A percentile compares a stretch with the other conserved stretches of the same genome.
phyloP scores from a whole-genome alignment of 345 rosid species.

The Xanthoceras sorbifolium region DNA sequence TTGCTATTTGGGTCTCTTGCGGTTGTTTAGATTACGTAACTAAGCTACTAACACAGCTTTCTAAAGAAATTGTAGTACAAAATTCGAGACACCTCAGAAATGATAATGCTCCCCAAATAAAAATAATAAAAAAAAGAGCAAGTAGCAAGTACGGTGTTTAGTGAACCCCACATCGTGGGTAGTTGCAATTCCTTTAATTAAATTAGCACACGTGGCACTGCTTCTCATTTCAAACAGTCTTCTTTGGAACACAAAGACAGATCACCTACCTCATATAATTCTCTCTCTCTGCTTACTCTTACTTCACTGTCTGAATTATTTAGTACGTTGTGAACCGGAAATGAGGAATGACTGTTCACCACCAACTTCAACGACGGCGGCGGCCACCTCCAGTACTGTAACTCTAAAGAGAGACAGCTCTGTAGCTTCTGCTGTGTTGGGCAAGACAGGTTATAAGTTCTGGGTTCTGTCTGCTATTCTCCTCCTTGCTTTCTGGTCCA shows the following conservation, averaged over 20 bases:
- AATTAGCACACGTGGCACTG: background rate
- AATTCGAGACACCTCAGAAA: no score
- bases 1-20: no score
- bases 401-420: conserved; percentile 27
- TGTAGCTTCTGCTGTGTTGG: conserved; percentile 19
- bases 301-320: no score
- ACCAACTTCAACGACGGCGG: conserved; percentile 23
- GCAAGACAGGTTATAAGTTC: conserved; percentile 52
- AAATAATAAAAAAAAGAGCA: no score
- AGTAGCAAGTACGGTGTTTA: no score
- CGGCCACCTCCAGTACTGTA: conserved; percentile 12
- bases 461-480: conserved; percentile 72
- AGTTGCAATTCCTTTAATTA: background rate
- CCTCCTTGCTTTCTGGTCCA: conserved; percentile 74
- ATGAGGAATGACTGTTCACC: conserved; percentile 38
- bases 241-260: background rate
- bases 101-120: no score
- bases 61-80: no score
- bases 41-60: no score
- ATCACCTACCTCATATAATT: conserved; percentile 15
- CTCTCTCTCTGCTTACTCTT: conserved; percentile 6
- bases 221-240: background rate
- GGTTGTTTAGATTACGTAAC: no score
- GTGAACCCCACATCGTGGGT: background rate
- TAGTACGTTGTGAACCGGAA: background rate